Evolutionary conservation across 1,284 basidiomycete genomes (phyloP), one percentile per base, ranked within the genome.

Genomic region (Wolfiporia cocos): DNA sequence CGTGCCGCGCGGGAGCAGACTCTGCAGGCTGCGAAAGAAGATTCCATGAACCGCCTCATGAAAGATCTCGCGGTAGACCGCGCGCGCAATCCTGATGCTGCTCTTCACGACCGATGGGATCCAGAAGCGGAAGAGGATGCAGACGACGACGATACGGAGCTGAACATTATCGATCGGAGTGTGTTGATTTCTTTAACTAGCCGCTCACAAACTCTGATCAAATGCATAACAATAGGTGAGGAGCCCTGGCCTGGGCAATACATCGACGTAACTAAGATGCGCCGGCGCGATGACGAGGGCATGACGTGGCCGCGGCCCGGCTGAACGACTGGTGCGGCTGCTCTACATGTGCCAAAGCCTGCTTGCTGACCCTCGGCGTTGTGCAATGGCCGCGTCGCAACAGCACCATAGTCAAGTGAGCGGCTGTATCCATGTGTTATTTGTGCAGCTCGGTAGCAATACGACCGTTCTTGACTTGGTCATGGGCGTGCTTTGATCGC

Each of bases 21-120:
- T 9, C 66, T 89, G 15, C 71, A 81, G 53, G 78, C 78, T 40
- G 71, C 74, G 50, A 87, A 90, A 61, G 74, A 86, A 47, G 85
- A 89, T 43, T 89, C 90, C 19, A 71, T 98, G 64, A 80, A 77
- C 49, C 72, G 85, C 22, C 67, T 97, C 47, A 86, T 97, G 83
- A 74, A 76, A 46, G 95, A 98, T 65, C 83, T 98, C 55, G 75
- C 76, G 7, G 73, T 94, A 32, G 81, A 86, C 63, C 73, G 73
- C 23, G 70, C 68, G 43, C 68, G 61, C 49, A 78, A 82, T 59
- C 81, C 78, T 2, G 64, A 63, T 32, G 72, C 65, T 22, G 71
- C 71, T n/a, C 55, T 67, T 36, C 58, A 64, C 12, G 84, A 82
- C 56, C 65, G 62, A 37, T 84, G 82, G 76, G 70, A 76, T 54